Percentiles rank a stretch among this genome's conserved stretches.
phyloP scores from a whole-genome alignment of 345 rosid species.

The Gossypium herbaceum region DNA sequence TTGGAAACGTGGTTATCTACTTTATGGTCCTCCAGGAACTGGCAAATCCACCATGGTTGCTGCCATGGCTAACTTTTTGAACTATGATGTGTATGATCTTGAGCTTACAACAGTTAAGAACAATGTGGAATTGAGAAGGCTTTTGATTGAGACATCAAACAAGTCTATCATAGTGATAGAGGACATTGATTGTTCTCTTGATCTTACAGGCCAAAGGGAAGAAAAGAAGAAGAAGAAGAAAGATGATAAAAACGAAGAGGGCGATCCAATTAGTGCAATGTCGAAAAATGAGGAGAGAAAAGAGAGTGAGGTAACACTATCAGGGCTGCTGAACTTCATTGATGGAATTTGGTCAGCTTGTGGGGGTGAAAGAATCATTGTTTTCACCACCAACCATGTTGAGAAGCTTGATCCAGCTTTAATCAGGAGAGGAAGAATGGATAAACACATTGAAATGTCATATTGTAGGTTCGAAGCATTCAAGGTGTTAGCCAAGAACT shows the following conservation, averaged over 20 bases:
- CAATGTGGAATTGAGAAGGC: conserved; percentile 21
- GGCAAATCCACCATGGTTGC: conserved; percentile 31
- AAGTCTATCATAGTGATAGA: conserved; percentile 30
- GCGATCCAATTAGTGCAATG: neutral
- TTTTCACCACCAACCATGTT: conserved; percentile 25
- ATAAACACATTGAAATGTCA: conserved; percentile 6
- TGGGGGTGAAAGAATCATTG: conserved; percentile 26
- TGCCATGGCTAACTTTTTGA: conserved; percentile 23
- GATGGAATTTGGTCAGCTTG: conserved; percentile 35
- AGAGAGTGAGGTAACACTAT: conserved; percentile 19
- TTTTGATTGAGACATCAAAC: conserved; percentile 19
- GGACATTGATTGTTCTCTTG: conserved; percentile 28
- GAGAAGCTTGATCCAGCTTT: conserved; percentile 31
- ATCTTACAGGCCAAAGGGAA: conserved; percentile 21
- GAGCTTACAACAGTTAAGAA: conserved; percentile 21
- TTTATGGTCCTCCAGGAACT: conserved; percentile 28
- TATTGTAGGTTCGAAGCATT: conserved; percentile 30
- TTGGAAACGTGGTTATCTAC: conserved; percentile 32
- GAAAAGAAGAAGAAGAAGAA: conserved; percentile 15
- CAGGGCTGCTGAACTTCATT: conserved; percentile 27
- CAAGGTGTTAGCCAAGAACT: conserved; percentile 24
- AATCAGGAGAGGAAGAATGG: conserved; percentile 29
- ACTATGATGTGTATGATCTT: conserved; percentile 27
- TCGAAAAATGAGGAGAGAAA: neutral
- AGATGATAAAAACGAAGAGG: neutral